Base-by-base conservation (phyloP, 768 basidiomycete genomes). In the Kwoniella pini region DNA sequence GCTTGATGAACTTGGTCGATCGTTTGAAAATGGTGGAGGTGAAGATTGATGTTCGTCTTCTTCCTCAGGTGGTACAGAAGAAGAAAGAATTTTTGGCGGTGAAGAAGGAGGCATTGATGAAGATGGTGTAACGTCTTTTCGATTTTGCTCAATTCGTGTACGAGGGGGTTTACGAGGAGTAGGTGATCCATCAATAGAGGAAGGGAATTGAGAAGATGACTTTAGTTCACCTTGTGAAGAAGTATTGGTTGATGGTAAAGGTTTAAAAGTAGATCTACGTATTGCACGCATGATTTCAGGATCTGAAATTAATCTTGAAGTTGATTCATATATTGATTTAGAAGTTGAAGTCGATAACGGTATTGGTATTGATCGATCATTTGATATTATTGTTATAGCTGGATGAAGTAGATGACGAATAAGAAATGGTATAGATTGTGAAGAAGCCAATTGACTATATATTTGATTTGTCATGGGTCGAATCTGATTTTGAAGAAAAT, bases 361-460 rank as follows among this genome's bases (percentile, higher is more conserved):
- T 17, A 43, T 46, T 31, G 50, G 50, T 43, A 63, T 63, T 4
- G 19, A 24, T 5, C 62, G 43, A 44, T 58, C 62, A 24, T 54
- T 52, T 9, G 62, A 48, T 7, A 64, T 40, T 22, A 64, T 24
- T 12, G 10, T 27, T 19, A 56, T 59, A 2, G 57, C 28, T n/a
- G 62, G 62, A 12, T 39, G 21, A 12, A 64, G 22, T 1, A 64
- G 53, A 44, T 64, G 62, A 12, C 57, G 57, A n/a, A 57, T 53
- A 21, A 64, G 38, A 33, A 64, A 26, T 6, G 54, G 11, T 3
- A 64, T 43, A 11, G 24, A 30, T 39, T 54, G 44, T 6, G 24
- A 15, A 9, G 57, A 27, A 22, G 39, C 13, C 22, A 57, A 13
- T 27, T 44, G 21, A n/a, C 55, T 57, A 43, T 26, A 11, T 22